A percentile compares a stretch with the other conserved stretches of the same genome.
Evolutionary conservation across 768 basidiomycete genomes (phyloP).

Genomic region (Rhodotorula paludigena): DNA sequence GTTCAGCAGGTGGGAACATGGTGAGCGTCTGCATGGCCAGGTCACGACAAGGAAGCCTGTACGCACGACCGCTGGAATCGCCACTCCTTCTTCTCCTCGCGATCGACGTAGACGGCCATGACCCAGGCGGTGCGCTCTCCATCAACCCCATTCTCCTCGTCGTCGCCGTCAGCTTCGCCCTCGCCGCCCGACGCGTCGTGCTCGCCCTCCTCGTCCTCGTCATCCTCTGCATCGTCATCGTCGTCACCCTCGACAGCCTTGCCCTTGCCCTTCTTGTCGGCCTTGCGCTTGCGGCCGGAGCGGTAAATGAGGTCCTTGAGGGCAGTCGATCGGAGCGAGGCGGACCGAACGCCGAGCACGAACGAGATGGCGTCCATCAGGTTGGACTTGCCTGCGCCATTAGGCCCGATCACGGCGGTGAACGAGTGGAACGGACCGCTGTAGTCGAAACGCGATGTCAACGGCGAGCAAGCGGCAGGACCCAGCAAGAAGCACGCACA

Average conservation of each 20-base stretch:
- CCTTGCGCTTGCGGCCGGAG: slow-evolving; percentile 56
- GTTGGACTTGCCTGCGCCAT: slow-evolving; percentile 98
- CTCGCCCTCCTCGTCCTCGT: slow-evolving; percentile 48
- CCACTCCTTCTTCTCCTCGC: slow-evolving; percentile 68
- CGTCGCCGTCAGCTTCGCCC: slow-evolving; percentile 49
- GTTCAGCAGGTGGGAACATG: not conserved
- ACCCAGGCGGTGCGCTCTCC: slow-evolving; percentile 94
- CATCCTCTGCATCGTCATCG: slow-evolving; percentile 48
- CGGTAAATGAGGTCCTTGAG: slow-evolving; percentile 94
- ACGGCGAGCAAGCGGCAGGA: not conserved
- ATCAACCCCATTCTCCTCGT: slow-evolving; percentile 55
- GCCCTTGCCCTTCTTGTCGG: slow-evolving; percentile 49
- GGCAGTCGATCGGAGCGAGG: slow-evolving; percentile 84
- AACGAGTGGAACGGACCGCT: slow-evolving; percentile 90
- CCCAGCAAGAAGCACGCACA: slow-evolving; percentile 18
- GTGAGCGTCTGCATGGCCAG: too few relatives aligned
- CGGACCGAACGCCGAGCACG: slow-evolving; percentile 91
- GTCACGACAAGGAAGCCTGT: not conserved
- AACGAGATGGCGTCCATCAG: slow-evolving; percentile 99
- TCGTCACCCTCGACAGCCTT: slow-evolving; percentile 53
- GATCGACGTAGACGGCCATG: slow-evolving; percentile 79
- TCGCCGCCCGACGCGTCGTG: slow-evolving; percentile 46
- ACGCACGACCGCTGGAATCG: slow-evolving; percentile 85
- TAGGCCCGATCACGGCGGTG: slow-evolving; percentile 94
- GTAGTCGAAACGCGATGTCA: slow-evolving; percentile 50